Evolutionary conservation across 345 rosid species (phyloP).

Genomic region (Acer yangbiense): DNA sequence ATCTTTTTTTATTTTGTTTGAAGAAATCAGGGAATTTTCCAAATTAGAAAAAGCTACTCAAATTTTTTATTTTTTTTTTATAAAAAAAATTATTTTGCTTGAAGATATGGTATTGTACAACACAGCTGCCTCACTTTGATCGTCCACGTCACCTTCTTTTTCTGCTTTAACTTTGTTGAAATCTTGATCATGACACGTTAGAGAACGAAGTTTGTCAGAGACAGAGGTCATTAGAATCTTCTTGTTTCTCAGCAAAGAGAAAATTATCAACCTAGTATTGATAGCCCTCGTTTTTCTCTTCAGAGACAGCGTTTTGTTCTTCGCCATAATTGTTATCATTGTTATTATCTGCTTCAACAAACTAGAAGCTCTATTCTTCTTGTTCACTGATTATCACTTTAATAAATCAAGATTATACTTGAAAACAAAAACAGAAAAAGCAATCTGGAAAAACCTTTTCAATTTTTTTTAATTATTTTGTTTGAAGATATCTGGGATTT

Average conservation of each 20-base stretch:
- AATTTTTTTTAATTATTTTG: too few relatives aligned
- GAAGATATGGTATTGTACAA: conserved; percentile 15
- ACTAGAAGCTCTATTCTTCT: conserved; percentile 46
- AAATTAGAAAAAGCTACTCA: too few relatives aligned
- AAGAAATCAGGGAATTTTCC: too few relatives aligned
- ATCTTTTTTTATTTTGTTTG: too few relatives aligned
- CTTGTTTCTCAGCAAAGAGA: conserved; percentile 63
- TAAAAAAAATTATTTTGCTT: too few relatives aligned
- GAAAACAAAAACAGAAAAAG: too few relatives aligned
- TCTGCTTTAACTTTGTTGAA: background rate
- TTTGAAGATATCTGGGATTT: too few relatives aligned
- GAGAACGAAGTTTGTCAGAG: conserved; percentile 52
- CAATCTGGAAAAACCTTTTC: too few relatives aligned
- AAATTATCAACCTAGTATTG: conserved; percentile 57
- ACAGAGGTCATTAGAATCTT: conserved; percentile 47
- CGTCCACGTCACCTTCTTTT: conserved; percentile 6
- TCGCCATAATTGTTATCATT: conserved; percentile 36
- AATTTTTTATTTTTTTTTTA: too few relatives aligned
- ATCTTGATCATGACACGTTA: conserved; percentile 21
- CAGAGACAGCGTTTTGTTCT: conserved; percentile 50
- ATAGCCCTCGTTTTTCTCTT: conserved; percentile 61
- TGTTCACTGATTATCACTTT: background rate
- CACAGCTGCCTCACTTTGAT: conserved; percentile 18
- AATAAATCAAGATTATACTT: background rate
- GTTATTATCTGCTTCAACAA: conserved; percentile 47